Evolutionary conservation across 805 yeast species (phyloP), one percentile per base, ranked within the genome.

Genomic region (Jamesozyma lodderae): DNA sequence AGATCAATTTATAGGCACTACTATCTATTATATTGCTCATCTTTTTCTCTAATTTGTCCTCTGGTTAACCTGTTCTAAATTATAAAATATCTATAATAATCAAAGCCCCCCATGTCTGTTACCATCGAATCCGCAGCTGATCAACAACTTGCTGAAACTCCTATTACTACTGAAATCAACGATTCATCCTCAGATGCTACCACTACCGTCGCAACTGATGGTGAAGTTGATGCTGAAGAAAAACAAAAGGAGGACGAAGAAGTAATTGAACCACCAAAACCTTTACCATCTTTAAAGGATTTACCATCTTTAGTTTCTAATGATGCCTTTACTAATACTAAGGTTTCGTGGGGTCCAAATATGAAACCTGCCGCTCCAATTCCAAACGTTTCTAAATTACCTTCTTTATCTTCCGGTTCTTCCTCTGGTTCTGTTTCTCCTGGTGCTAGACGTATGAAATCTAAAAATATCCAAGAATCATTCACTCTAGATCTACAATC

Each of bases 381-480:
- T 13, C 36, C 45, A n/a, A 41, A 46, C 13, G 44, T 55, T 27
- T 46, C 49, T 13, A 47, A 16, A n/a, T 19, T 19, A 8, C 33
- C 19, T 18, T 29, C 33, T 15, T 35, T 55, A 14, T 29, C 38
- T 45, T 35, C 55, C 33, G 35, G 63, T 43, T 15, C 27, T 15
- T 3, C 18, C 16, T 29, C 32, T 29, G 8, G 22, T 16, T 33
- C 55, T 16, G 31, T 36, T 44, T 35, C 54, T 31, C 34, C 63
- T 44, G 51, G 58, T 49, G 57, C 69, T n/a, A 68, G 66, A 21
- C 67, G 74, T 22, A 68, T 71, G 50, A 68, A 73, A 47, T 70
- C 85, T 9, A 67, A 75, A 17, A 72, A 73, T 38, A 68, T 84
- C 41, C 90, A 86, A 57, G 87, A 83, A 51, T 82, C 87, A 6